Percentiles rank a stretch among this genome's conserved stretches.
phyloP scores from a whole-genome alignment of 768 basidiomycete genomes.

The Termitomyces eurrhizus region DNA sequence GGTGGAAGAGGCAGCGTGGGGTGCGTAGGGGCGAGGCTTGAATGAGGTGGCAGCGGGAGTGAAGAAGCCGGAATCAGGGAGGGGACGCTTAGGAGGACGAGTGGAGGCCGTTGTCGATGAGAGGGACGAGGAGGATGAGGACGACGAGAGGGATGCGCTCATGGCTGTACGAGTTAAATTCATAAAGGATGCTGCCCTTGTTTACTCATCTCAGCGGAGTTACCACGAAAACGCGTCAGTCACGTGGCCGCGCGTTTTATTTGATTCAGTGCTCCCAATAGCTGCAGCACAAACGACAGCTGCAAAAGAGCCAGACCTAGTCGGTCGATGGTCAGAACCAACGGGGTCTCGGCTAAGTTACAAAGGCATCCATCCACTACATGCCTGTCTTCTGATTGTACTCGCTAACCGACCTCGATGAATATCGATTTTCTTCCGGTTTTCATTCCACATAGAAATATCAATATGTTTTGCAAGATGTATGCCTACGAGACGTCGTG shows the following conservation, averaged over 20 bases:
- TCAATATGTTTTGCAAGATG: no score
- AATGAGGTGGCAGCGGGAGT: constrained; percentile 61
- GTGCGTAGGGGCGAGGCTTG: constrained; percentile 61
- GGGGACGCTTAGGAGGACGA: constrained; percentile 45
- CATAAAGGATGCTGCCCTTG: constrained; percentile 9
- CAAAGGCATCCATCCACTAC: no score
- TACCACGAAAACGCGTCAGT: constrained; percentile 35
- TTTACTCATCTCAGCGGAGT: constrained; percentile 25
- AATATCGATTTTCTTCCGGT: no score
- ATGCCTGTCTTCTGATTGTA: no score
- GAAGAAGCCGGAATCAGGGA: constrained; percentile 58
- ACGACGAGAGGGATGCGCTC: constrained; percentile 8
- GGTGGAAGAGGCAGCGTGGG: constrained; percentile 27
- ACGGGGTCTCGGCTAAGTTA: no score
- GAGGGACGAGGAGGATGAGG: not conserved
- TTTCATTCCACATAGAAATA: no score
- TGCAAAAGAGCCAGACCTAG: no score
- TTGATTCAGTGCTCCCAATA: not conserved
- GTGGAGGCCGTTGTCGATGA: constrained; percentile 22
- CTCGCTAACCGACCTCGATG: no score
- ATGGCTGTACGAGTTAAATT: constrained; percentile 2
- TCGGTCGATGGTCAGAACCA: no score
- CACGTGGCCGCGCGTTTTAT: constrained; percentile 27
- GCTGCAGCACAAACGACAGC: no score
- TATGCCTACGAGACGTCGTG: no score